These are phyloP conservation scores for Miscanthus lutarioriparius DNA, from an alignment of 176 grass and related monocot genomes.

Conservation along the genomic window DNA sequence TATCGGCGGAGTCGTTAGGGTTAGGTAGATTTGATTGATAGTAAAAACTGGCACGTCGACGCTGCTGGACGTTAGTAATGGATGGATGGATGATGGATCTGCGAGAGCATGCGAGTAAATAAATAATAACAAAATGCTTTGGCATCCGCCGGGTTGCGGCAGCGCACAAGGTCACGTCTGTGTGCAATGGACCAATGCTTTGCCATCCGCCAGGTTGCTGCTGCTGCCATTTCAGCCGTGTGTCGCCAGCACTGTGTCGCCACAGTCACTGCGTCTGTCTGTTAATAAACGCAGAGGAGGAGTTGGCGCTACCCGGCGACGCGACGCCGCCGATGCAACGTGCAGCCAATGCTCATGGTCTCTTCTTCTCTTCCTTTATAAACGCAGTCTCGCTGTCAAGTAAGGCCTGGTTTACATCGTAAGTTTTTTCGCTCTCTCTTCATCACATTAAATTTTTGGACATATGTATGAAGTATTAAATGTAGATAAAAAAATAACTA, in stretches of 20 bases:
- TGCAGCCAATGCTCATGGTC: not conserved
- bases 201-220: not conserved
- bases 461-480: too few species aligned
- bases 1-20: not conserved
- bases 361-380: not conserved
- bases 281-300: not conserved
- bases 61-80: too few species aligned
- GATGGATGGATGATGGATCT: too few species aligned
- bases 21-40: not conserved
- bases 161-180: not conserved
- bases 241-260: not conserved
- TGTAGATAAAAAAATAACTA: too few species aligned
- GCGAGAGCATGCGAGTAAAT: too few species aligned
- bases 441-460: too few species aligned
- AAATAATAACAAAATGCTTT: too few species aligned
- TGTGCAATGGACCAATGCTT: not conserved
- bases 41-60: too few species aligned
- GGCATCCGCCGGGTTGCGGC: too few species aligned
- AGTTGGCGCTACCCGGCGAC: not conserved
- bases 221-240: not conserved
- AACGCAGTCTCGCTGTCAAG: too few species aligned
- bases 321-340: slow-evolving; percentile 25
- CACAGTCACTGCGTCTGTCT: not conserved
- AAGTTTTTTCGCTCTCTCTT: too few species aligned
- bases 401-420: too few species aligned